Percentiles rank a stretch among this genome's conserved stretches.
Conservation (phyloP, 2,329 filamentous ascomycete genomes). For the Massarina eburnea region DNA sequence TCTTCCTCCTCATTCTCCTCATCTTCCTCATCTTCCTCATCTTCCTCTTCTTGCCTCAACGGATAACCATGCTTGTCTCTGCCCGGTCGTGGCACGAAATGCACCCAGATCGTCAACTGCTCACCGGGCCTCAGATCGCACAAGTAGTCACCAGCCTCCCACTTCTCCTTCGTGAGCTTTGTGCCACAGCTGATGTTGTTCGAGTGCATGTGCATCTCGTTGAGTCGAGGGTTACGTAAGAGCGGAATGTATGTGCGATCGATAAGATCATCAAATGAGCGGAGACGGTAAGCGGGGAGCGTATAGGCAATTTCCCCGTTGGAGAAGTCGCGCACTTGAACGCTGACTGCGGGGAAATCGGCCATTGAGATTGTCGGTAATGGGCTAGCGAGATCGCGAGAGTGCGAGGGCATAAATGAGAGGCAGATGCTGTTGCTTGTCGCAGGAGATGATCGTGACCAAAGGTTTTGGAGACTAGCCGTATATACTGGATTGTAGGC, state of each 20-base stretch:
- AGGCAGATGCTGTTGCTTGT: neutral
- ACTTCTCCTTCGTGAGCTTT: neutral
- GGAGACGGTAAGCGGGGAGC: neutral
- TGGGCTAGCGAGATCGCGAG: neutral
- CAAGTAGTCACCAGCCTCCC: neutral
- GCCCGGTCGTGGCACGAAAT: neutral
- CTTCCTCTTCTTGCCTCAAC: neutral
- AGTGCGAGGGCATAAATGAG: neutral
- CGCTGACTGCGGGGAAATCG: neutral
- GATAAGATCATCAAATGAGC: slow-evolving; percentile 1
- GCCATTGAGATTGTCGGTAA: neutral
- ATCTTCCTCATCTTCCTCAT: neutral
- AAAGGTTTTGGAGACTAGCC: neutral
- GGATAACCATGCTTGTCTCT: neutral
- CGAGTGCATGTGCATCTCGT: slow-evolving; percentile 4
- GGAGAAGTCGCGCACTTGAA: slow-evolving; percentile 4
- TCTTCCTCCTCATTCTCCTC: neutral
- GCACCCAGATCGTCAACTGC: neutral
- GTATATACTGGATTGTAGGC: neutral
- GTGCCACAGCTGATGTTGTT: neutral
- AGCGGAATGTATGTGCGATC: neutral
- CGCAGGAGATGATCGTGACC: neutral
- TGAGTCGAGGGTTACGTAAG: neutral
- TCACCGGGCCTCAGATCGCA: neutral
- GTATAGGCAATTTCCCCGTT: neutral